These are phyloP conservation scores for Amylocystis lapponica DNA, from an alignment of 768 basidiomycete genomes.

Conservation along the genomic window DNA sequence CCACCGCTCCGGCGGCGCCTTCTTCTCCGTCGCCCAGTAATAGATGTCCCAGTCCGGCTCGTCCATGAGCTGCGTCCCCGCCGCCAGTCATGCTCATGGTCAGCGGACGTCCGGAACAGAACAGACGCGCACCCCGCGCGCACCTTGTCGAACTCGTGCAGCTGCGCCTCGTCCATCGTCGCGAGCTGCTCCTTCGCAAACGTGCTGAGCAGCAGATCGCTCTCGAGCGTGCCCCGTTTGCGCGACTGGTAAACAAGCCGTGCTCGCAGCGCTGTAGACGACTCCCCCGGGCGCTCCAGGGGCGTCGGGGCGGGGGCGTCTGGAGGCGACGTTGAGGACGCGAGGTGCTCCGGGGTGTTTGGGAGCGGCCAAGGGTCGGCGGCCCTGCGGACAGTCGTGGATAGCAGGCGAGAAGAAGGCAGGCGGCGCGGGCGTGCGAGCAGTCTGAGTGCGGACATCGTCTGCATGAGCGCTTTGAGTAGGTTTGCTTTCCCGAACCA, in stretches of 20 bases:
- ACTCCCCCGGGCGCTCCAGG: slow-evolving; percentile 67
- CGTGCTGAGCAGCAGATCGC: slow-evolving; percentile 86
- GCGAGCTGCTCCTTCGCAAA: slow-evolving; percentile 78
- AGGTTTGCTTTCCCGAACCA: no score
- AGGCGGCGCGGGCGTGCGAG: neutral
- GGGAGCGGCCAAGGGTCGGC: slow-evolving; percentile 76
- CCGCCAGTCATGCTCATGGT: neutral
- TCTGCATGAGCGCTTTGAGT: no score
- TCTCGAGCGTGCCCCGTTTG: slow-evolving; percentile 93
- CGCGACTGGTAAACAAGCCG: slow-evolving; percentile 90
- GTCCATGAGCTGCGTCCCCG: slow-evolving; percentile 67
- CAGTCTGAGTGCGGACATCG: no score
- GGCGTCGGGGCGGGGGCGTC: slow-evolving; percentile 52
- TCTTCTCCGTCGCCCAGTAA: slow-evolving; percentile 89
- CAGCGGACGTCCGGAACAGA: neutral
- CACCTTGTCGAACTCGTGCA: slow-evolving; percentile 91
- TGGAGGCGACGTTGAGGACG: slow-evolving; percentile 47
- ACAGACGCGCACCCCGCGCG: slow-evolving; percentile 14
- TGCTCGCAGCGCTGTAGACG: slow-evolving; percentile 62
- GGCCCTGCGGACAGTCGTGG: slow-evolving; percentile 21
- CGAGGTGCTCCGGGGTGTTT: slow-evolving; percentile 68
- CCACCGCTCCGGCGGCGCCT: slow-evolving; percentile 77
- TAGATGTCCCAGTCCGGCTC: slow-evolving; percentile 98
- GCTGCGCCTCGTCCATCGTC: slow-evolving; percentile 61
- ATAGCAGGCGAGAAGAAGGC: slow-evolving; percentile 19